Base-by-base conservation (phyloP, 2,329 filamentous ascomycete genomes). In the Claviceps monticola region DNA sequence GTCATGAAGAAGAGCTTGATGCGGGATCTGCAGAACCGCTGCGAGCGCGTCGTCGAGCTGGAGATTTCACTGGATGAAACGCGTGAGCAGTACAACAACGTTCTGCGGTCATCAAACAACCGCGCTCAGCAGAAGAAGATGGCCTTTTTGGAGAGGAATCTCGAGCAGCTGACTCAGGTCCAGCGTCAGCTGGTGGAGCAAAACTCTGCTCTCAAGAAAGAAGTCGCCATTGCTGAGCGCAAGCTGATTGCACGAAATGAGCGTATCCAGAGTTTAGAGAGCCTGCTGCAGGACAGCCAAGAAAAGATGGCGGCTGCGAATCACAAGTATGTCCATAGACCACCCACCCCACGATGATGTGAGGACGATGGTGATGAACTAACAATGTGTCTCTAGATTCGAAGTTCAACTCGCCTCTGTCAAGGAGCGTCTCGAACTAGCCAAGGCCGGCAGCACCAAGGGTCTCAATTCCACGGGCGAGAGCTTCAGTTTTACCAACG, bases 71-170 rank as follows among this genome's bases (percentile, higher is more conserved):
- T 98, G 49, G 93, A 98, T 64, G 90, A 96, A 74, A 96, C 93
- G 1, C 82, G 93, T 52, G 93, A 98, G 74, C 93, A 98, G 71
- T 98, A 98, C 74, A 97, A 98, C 75, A 96, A 95, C 62, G 93
- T 98, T 55, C 79, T 98, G 53, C 84, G 91, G 52, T 93, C 88
- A 48, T 95, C 88, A 59, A 98, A 98, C 75, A 97, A 95, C 75
- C 86, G 93, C 54, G 91, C 93, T 23, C 93, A 98, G 73, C 93
- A 98, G 71, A 98, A 98, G 85, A 98, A 98, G 80, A 97, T 98
- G 87, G 94, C 93, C 16, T 98, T 98, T 78, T 73, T 98, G 49
- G 93, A 98, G 74, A 85, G 93, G 64, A 98, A 98, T 66, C 81
- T 98, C 42, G 93, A 98, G 72, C 93, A 98, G 70, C 78, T 98